Base-by-base conservation (phyloP, 805 yeast genomes). In the Saccharomyces paradoxus region DNA sequence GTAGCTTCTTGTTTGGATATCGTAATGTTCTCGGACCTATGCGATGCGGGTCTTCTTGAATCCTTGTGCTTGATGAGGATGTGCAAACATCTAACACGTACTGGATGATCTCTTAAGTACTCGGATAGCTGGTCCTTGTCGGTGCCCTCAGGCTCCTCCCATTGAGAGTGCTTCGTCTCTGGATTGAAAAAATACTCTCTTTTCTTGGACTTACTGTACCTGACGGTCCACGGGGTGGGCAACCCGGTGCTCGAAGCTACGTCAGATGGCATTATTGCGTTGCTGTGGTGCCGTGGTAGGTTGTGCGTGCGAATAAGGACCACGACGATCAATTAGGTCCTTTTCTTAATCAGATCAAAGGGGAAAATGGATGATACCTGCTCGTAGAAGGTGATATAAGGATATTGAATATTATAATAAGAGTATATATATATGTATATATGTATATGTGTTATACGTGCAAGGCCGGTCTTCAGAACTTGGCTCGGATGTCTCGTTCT, bases 101-200 rank as follows among this genome's bases (percentile, higher is more conserved):
- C 80, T 14, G 88, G 88, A 56, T 76, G 77, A 50, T 75, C 76
- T 28, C 66, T 66, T 57, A 88, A 71, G 71, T 87, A 88, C 14
- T 71, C 72, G 44, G 79, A 75, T 56, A 92, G 75, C 60, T 76
- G 74, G 1, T 71, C 81, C 14, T 77, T 66, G 61, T 94, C 87
- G 1, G 96, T 82, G 3, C 92, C 96, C 50, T 75, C 80, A 2
- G 99, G 99, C 10, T 96, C 87, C 54, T 85, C 91, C 99, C 99
- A 94, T 41, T 83, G 77, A 0, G 96, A 87, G 66, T 84, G 84
- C 49, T 81, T 78, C 1, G 90, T 82, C 46, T 77, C 76, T 29
- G 83, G 81, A 66, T 91, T 82, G 72, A 79, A 84, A 71, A 76
- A 94, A 73, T 94, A 94, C 56, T 92, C 96, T 62, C 89, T 81